Percentiles rank a stretch among this genome's conserved stretches.
phyloP scores from a whole-genome alignment of 179 eudicot species.

The Sideroxylon spinosum region DNA sequence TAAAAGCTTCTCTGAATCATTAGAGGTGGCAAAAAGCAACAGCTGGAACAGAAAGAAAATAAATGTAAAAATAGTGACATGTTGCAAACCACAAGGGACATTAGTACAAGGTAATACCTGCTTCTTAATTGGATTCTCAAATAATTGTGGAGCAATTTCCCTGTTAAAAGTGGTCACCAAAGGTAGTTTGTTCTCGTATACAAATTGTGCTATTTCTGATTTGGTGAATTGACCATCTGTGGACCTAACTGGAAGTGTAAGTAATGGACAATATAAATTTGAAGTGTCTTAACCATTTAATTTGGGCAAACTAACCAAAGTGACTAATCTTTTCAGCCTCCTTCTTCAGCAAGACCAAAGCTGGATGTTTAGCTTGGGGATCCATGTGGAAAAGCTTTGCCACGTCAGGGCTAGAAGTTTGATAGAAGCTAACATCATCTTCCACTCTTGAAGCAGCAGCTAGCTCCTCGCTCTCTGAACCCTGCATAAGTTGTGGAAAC shows the following conservation, averaged over 20 bases:
- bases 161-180: conserved; percentile 61
- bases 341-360: conserved; percentile 70
- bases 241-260: conserved; percentile 13
- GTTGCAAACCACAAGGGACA: neutral
- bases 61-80: conserved; percentile 4
- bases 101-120: conserved; percentile 45
- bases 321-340: conserved; percentile 62
- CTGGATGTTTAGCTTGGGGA: conserved; percentile 57
- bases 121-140: conserved; percentile 69
- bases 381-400: conserved; percentile 72
- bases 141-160: conserved; percentile 65
- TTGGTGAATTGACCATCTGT: conserved; percentile 71
- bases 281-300: neutral
- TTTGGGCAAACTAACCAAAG: conserved; percentile 48
- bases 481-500: conserved; percentile 41
- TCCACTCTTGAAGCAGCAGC: conserved; percentile 65
- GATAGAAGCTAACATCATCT: conserved; percentile 80
- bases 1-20: conserved; percentile 43
- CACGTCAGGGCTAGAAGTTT: conserved; percentile 64
- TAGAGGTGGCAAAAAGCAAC: conserved; percentile 63
- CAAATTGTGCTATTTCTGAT: conserved; percentile 62
- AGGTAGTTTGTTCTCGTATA: conserved; percentile 63
- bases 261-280: neutral
- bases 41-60: conserved; percentile 34
- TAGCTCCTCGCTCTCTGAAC: conserved; percentile 60